Conservation (phyloP, 495 filamentous ascomycete genomes). For the Entonaema liquescens region DNA sequence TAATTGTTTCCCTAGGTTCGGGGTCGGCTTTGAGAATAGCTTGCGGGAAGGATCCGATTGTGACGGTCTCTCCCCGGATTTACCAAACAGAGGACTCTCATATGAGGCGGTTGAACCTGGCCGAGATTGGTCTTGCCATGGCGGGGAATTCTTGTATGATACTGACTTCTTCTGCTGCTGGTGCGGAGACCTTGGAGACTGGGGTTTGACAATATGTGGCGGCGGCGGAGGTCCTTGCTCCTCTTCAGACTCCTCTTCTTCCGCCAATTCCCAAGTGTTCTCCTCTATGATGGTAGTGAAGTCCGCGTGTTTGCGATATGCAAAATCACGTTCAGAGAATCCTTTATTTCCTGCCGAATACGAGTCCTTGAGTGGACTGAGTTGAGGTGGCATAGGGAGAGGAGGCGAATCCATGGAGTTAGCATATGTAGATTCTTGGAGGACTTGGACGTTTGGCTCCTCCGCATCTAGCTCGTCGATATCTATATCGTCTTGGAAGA, state of each 20-base stretch:
- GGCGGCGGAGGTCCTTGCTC: constrained; percentile 44
- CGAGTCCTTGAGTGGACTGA: constrained; percentile 58
- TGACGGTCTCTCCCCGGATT: constrained; percentile 41
- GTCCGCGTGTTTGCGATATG: constrained; percentile 44
- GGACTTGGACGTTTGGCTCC: constrained; percentile 58
- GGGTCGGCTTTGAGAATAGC: constrained; percentile 42
- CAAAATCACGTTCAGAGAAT: background rate
- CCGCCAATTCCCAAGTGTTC: constrained; percentile 50
- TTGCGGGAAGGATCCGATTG: constrained; percentile 39
- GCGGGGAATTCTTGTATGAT: constrained; percentile 17
- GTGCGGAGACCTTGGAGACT: constrained; percentile 22
- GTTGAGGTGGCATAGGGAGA: constrained; percentile 51
- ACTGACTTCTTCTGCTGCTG: constrained; percentile 20
- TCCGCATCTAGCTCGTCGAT: constrained; percentile 59
- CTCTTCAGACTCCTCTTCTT: constrained; percentile 38
- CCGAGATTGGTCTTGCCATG: constrained; percentile 30
- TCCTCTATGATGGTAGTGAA: constrained; percentile 58
- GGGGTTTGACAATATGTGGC: constrained; percentile 38
- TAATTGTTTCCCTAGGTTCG: constrained; percentile 7
- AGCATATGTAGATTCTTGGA: constrained; percentile 53
- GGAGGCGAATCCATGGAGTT: constrained; percentile 44
- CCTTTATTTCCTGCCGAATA: constrained; percentile 56
- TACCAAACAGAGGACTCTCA: constrained; percentile 46
- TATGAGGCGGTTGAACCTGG: constrained; percentile 43
- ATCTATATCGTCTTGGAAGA: constrained; percentile 62